phyloP scores from a whole-genome alignment of 108 stramenopile genomes.

The Skeletonema grethae region DNA sequence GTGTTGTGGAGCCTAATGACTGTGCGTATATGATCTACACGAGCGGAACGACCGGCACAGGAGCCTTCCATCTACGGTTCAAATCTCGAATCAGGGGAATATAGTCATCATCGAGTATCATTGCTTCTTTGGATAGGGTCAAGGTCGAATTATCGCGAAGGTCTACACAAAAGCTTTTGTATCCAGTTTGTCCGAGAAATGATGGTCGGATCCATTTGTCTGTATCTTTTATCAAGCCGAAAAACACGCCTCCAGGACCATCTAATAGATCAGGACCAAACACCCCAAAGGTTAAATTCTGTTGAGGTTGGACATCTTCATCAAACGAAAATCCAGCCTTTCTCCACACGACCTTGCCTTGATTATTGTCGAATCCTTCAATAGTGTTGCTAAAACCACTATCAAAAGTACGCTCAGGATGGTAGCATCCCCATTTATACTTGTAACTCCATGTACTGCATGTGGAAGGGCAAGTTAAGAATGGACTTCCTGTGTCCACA shows the following conservation, averaged over 20 bases:
- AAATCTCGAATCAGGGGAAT: slow-evolving; percentile 57
- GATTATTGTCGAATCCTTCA: slow-evolving; percentile 63
- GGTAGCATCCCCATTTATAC: slow-evolving; percentile 54
- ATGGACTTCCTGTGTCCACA: slow-evolving; percentile 69
- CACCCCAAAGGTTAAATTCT: slow-evolving; percentile 50
- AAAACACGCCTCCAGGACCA: slow-evolving; percentile 67
- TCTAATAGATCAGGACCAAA: slow-evolving; percentile 34
- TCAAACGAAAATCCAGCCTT: slow-evolving; percentile 49
- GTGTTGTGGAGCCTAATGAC: too few relatives aligned
- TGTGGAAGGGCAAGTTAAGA: slow-evolving; percentile 51
- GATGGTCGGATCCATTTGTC: slow-evolving; percentile 61
- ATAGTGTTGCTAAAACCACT: slow-evolving; percentile 47
- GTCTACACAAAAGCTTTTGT: slow-evolving; percentile 45
- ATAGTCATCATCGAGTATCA: slow-evolving; percentile 41
- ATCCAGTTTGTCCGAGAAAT: slow-evolving; percentile 53
- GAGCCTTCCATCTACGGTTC: slow-evolving; percentile 54
- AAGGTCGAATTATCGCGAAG: slow-evolving; percentile 32
- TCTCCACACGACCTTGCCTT: slow-evolving; percentile 67
- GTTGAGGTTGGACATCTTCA: slow-evolving; percentile 10
- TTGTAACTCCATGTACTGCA: slow-evolving; percentile 36
- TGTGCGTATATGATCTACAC: too few relatives aligned
- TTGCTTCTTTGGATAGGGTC: slow-evolving; percentile 47
- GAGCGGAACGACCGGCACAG: too few relatives aligned
- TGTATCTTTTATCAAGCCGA: slow-evolving; percentile 58
- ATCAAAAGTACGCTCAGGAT: slow-evolving; percentile 35